These are phyloP conservation scores for Poa pratensis DNA, from an alignment of 176 grass and related monocot genomes.

Conservation along the genomic window DNA sequence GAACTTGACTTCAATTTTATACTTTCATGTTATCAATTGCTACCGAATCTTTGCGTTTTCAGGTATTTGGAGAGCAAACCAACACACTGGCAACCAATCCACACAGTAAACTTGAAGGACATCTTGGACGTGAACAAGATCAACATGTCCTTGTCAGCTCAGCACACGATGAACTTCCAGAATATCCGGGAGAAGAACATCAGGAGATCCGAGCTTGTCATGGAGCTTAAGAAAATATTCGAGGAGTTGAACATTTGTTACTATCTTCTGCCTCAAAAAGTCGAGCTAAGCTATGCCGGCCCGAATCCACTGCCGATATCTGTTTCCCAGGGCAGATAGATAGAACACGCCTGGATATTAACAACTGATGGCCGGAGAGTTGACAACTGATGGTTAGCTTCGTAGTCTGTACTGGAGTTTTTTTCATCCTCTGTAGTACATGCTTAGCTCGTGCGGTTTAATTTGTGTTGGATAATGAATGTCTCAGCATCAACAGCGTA, in stretches of 20 bases:
- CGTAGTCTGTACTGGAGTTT: background rate
- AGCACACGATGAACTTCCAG: constrained; percentile 96
- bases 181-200: constrained; percentile 80
- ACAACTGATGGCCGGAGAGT: background rate
- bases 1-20: background rate
- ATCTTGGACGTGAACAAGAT: constrained; percentile 90
- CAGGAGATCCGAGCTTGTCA: constrained; percentile 82
- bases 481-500: background rate
- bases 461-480: background rate
- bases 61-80: constrained; percentile 96
- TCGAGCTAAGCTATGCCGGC: constrained; percentile 67
- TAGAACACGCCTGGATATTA: constrained; percentile 31
- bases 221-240: constrained; percentile 88
- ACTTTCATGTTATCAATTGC: background rate
- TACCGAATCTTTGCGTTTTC: constrained; percentile 8
- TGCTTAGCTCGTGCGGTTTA: background rate
- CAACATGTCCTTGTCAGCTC: constrained; percentile 70
- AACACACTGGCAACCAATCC: constrained; percentile 75
- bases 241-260: constrained; percentile 74
- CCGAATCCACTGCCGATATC: constrained; percentile 51
- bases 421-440: constrained; percentile 2
- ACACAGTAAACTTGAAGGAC: constrained; percentile 78
- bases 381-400: constrained; percentile 1
- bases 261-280: constrained; percentile 73
- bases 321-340: constrained; percentile 47